phyloP scores from a whole-genome alignment of 2,329 filamentous ascomycete genomes.

The Cercospora sesami region DNA sequence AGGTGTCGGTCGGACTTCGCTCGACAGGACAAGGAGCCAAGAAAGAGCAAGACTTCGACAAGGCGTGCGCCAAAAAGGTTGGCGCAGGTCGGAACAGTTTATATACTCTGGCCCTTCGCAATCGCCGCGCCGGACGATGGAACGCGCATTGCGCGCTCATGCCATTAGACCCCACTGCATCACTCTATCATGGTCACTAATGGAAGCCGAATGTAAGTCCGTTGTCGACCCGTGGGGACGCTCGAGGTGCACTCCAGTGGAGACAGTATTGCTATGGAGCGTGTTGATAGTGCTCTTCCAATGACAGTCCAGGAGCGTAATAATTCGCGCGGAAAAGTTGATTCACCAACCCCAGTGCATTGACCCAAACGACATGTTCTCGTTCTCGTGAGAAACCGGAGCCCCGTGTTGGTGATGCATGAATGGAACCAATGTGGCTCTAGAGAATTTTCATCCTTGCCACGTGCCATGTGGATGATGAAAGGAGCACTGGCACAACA shows the following conservation, averaged over 20 bases:
- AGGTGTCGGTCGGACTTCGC: constrained; percentile 10
- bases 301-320: background rate
- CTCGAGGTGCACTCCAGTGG: constrained; percentile 15
- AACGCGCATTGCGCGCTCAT: constrained; percentile 5
- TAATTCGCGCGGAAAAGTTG: background rate
- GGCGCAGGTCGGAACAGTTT: constrained; percentile 10
- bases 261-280: constrained; percentile 7
- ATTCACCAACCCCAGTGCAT: constrained; percentile 7
- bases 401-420: constrained; percentile 14
- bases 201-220: constrained; percentile 1
- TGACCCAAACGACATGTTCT: background rate
- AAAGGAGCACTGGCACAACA: background rate
- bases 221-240: constrained; percentile 16
- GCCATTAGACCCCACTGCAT: constrained; percentile 1
- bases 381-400: constrained; percentile 2
- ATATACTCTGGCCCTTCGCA: constrained; percentile 8
- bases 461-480: constrained; percentile 14
- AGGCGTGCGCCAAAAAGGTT: constrained; percentile 15
- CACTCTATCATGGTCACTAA: constrained; percentile 3
- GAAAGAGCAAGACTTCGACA: constrained; percentile 13
- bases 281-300: background rate
- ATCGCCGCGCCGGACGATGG: constrained; percentile 12
- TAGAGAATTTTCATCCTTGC: constrained; percentile 1
- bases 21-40: constrained; percentile 8
- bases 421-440: constrained; percentile 8